phyloP scores from a whole-genome alignment of 2,329 filamentous ascomycete genomes.

The Colletotrichum incanum region DNA sequence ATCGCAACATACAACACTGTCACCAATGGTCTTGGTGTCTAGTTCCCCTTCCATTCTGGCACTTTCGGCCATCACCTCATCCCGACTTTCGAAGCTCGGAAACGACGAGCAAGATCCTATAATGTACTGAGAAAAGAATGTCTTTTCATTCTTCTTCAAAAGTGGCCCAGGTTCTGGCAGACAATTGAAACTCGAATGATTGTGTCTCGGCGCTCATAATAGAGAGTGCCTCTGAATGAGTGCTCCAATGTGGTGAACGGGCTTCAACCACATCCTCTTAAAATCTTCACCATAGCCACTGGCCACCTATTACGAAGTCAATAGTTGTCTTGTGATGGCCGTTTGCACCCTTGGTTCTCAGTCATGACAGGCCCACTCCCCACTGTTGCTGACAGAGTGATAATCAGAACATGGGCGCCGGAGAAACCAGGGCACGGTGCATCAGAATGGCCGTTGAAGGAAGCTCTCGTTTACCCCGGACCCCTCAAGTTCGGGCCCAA shows the following conservation, averaged over 20 bases:
- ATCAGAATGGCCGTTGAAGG: background rate
- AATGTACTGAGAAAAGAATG: background rate
- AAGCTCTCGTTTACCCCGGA: conserved; percentile 5
- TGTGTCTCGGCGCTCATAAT: background rate
- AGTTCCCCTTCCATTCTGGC: background rate
- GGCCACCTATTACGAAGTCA: background rate
- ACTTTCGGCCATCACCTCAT: too few relatives aligned
- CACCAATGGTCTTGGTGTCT: background rate
- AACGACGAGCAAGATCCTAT: background rate
- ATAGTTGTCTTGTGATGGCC: background rate
- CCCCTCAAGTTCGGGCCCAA: conserved; percentile 5
- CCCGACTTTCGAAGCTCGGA: background rate
- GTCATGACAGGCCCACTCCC: background rate
- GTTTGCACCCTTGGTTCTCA: background rate
- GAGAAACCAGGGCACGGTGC: background rate
- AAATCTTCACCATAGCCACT: background rate
- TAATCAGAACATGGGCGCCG: background rate
- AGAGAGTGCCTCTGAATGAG: background rate
- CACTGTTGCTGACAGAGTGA: too few relatives aligned
- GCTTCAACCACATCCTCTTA: background rate
- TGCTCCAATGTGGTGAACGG: background rate
- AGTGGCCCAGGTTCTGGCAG: background rate
- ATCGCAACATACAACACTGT: background rate
- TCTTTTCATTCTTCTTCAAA: background rate
- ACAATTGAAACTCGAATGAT: background rate